Percentiles rank a stretch among this genome's conserved stretches.
phyloP scores from a whole-genome alignment of 352 stramenopile genomes.

The Globisporangium abappressorium region DNA sequence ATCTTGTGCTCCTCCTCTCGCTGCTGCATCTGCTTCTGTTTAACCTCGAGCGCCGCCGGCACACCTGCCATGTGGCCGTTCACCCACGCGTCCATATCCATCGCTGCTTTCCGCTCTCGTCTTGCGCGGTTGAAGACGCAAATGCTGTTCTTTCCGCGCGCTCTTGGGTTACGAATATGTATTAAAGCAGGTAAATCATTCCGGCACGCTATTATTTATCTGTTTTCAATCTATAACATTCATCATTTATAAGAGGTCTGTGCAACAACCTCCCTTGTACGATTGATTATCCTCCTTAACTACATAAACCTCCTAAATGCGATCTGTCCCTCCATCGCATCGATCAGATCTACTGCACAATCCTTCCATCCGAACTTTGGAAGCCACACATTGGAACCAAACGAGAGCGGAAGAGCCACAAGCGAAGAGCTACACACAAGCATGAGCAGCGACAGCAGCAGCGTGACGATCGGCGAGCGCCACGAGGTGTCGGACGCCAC shows the following conservation, averaged over 20 bases:
- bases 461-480: slow-evolving; percentile 44
- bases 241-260: neutral
- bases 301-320: neutral
- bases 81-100: slow-evolving; percentile 20
- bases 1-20: neutral
- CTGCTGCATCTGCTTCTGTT: neutral
- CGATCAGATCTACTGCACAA: neutral
- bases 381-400: slow-evolving; percentile 7
- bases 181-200: slow-evolving; percentile 2
- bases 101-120: neutral
- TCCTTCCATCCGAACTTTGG: slow-evolving; percentile 10
- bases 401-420: neutral
- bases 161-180: slow-evolving; percentile 8
- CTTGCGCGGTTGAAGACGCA: slow-evolving; percentile 6
- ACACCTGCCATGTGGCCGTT: neutral
- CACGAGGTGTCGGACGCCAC: slow-evolving; percentile 69
- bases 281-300: neutral
- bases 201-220: neutral
- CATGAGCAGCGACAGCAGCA: slow-evolving; percentile 30
- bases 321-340: neutral
- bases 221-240: no score
- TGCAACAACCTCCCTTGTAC: neutral
- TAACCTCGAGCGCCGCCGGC: neutral
- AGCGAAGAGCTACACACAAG: slow-evolving; percentile 9
- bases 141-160: neutral